Percentiles rank a stretch among this genome's conserved stretches.
phyloP scores from a whole-genome alignment of 257 asterid species.

The Penstemon davidsonii region DNA sequence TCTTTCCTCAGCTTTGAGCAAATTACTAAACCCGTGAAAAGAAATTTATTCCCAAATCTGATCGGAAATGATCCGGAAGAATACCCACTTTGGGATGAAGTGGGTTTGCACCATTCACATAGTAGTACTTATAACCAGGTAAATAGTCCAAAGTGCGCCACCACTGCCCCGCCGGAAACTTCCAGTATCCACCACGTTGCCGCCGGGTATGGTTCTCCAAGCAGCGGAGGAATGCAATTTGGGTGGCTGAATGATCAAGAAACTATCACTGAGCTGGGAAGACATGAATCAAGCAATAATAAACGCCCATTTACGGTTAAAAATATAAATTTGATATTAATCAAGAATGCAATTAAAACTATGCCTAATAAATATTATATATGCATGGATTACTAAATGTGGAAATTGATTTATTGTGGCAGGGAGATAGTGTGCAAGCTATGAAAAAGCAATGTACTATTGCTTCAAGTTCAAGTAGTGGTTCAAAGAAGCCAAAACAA shows the following conservation, averaged over 20 bases:
- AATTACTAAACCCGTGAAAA: slow-evolving; percentile 29
- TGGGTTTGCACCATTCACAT: slow-evolving; percentile 29
- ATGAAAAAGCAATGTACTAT: slow-evolving; percentile 63
- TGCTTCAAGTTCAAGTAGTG: slow-evolving; percentile 29
- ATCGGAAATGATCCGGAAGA: slow-evolving; percentile 39
- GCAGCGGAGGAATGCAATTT: slow-evolving; percentile 32
- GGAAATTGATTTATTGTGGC: background rate
- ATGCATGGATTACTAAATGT: background rate
- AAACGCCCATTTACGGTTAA: slow-evolving; percentile 66
- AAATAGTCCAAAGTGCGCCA: slow-evolving; percentile 26
- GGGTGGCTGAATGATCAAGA: slow-evolving; percentile 57
- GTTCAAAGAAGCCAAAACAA: slow-evolving; percentile 50
- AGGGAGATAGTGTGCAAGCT: slow-evolving; percentile 64
- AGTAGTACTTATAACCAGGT: background rate
- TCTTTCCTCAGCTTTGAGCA: slow-evolving; percentile 65
- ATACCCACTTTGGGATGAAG: slow-evolving; percentile 56
- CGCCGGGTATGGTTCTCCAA: slow-evolving; percentile 30
- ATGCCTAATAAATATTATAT: background rate
- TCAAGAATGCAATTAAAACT: too few species aligned
- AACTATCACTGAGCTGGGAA: slow-evolving; percentile 25
- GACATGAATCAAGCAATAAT: slow-evolving; percentile 35
- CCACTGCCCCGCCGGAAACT: slow-evolving; percentile 36
- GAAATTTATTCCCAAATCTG: slow-evolving; percentile 36
- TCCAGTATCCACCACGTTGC: slow-evolving; percentile 39
- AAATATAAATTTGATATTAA: too few species aligned